Percentiles rank a stretch among this genome's conserved stretches.
phyloP scores from a whole-genome alignment of 495 filamentous ascomycete species.

The Penicilliopsis zonata region DNA sequence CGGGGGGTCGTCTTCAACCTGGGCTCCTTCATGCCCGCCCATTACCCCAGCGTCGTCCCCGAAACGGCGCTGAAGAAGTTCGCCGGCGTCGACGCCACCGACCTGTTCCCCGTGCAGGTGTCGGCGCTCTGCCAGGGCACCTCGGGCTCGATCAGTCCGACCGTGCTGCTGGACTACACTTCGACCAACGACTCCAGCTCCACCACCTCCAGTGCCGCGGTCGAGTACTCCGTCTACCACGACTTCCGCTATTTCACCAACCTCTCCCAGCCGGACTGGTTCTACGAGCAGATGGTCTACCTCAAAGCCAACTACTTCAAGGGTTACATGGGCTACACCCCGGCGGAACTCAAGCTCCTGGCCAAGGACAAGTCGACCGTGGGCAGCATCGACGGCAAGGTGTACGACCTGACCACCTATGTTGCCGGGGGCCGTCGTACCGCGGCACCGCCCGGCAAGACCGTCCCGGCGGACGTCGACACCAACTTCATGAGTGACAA shows the following conservation, averaged over 20 bases:
- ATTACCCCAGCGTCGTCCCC: slow-evolving; percentile 70
- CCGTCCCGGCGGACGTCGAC: slow-evolving; percentile 37
- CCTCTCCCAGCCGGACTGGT: slow-evolving; percentile 82
- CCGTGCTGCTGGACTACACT: slow-evolving; percentile 72
- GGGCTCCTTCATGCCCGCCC: slow-evolving; percentile 54
- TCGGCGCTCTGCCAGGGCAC: slow-evolving; percentile 79
- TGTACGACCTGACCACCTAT: slow-evolving; percentile 92
- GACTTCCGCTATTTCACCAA: slow-evolving; percentile 83
- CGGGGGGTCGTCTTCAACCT: slow-evolving; percentile 86
- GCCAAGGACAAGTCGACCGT: slow-evolving; percentile 53
- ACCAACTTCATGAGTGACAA: slow-evolving; percentile 71
- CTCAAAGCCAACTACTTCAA: slow-evolving; percentile 72
- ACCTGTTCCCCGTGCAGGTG: slow-evolving; percentile 89
- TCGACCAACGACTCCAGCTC: slow-evolving; percentile 61
- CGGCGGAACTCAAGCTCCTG: slow-evolving; percentile 61
- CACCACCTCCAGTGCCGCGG: slow-evolving; percentile 46
- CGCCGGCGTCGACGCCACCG: slow-evolving; percentile 73
- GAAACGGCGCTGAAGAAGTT: slow-evolving; percentile 59
- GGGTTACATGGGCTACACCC: slow-evolving; percentile 77
- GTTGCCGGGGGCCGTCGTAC: slow-evolving; percentile 60
- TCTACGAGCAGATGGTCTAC: slow-evolving; percentile 67
- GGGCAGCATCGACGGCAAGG: slow-evolving; percentile 63
- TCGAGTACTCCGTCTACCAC: slow-evolving; percentile 71
- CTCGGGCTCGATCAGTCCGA: slow-evolving; percentile 49
- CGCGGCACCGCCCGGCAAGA: slow-evolving; percentile 37